These are phyloP conservation scores for Hemerocallis citrina DNA, from an alignment of 106 monocot genomes.

Conservation along the genomic window DNA sequence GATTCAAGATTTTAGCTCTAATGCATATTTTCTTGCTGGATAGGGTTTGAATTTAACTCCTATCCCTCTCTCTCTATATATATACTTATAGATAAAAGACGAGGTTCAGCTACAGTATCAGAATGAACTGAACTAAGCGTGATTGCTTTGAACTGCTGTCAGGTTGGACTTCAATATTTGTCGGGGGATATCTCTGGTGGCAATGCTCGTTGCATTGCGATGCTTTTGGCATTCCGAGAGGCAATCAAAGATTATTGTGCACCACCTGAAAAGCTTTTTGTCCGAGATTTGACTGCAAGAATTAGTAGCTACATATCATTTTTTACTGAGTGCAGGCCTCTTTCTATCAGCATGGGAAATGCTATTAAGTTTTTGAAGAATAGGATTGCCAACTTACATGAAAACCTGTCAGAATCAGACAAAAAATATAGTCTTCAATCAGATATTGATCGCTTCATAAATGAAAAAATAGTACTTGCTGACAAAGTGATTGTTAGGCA, in stretches of 20 bases:
- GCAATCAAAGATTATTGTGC: constrained; percentile 74
- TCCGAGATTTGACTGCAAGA: constrained; percentile 78
- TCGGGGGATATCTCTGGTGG: constrained; percentile 78
- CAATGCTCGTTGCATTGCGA: constrained; percentile 85
- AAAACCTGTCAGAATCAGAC: constrained; percentile 65
- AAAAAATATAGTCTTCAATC: constrained; percentile 66
- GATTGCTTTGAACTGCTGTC: constrained; percentile 10
- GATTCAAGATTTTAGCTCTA: too few relatives aligned
- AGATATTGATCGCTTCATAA: constrained; percentile 86
- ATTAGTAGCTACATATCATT: constrained; percentile 85
- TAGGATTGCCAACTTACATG: constrained; percentile 60
- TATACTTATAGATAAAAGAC: too few relatives aligned
- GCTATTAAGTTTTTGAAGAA: constrained; percentile 88
- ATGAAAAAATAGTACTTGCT: constrained; percentile 88
- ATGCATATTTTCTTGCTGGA: too few relatives aligned
- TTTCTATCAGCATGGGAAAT: constrained; percentile 97
- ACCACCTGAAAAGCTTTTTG: constrained; percentile 61
- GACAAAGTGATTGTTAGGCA: constrained; percentile 83
- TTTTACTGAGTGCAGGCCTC: constrained; percentile 88
- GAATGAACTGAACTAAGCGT: too few relatives aligned
- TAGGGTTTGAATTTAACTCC: too few relatives aligned
- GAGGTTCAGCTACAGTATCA: too few relatives aligned
- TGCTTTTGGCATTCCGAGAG: constrained; percentile 86
- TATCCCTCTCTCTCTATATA: too few relatives aligned
- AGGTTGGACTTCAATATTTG: constrained; percentile 92